A percentile compares a stretch with the other conserved stretches of the same genome.
phyloP scores from a whole-genome alignment of 768 basidiomycete genomes.

The Termitomyces sp. region DNA sequence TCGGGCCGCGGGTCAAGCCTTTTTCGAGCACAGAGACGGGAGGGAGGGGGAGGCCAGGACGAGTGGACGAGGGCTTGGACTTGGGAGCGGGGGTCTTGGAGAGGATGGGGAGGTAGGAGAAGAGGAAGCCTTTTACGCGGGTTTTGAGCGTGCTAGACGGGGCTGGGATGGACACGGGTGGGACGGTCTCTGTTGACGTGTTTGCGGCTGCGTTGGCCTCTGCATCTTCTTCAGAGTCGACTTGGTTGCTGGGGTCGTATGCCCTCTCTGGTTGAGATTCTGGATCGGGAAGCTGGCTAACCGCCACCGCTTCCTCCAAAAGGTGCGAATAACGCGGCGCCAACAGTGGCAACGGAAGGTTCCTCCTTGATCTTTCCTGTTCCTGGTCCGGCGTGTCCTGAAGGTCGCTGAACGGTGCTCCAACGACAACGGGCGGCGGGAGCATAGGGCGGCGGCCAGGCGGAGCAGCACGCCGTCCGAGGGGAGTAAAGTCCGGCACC shows the following conservation, averaged over 20 bases:
- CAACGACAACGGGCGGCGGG: constrained; percentile 17
- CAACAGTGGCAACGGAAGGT: constrained; percentile 37
- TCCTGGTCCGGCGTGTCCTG: not conserved
- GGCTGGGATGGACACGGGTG: not conserved
- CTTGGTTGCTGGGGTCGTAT: not conserved
- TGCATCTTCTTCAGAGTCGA: not conserved
- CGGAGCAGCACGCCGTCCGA: constrained; percentile 30
- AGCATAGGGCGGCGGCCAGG: constrained; percentile 19
- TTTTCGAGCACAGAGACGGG: constrained; percentile 49
- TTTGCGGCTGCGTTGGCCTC: not conserved
- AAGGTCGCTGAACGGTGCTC: constrained; percentile 31
- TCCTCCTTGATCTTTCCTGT: constrained; percentile 14
- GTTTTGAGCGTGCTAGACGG: constrained; percentile 33
- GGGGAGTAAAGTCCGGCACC: constrained; percentile 53
- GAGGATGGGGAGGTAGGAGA: constrained; percentile 56
- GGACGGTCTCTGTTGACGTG: not conserved
- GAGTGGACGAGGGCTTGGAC: constrained; percentile 13
- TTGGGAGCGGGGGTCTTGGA: constrained; percentile 30
- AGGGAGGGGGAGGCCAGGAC: constrained; percentile 47
- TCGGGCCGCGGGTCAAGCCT: constrained; percentile 46
- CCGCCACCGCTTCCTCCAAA: constrained; percentile 47
- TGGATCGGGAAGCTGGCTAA: constrained; percentile 24
- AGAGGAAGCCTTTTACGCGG: constrained; percentile 53
- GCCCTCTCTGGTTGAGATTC: not conserved
- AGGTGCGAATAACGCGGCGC: constrained; percentile 58